Evolutionary conservation across 495 filamentous ascomycete genomes (phyloP), one percentile per base, ranked within the genome.

Genomic region (Lentithecium fluviatile): DNA sequence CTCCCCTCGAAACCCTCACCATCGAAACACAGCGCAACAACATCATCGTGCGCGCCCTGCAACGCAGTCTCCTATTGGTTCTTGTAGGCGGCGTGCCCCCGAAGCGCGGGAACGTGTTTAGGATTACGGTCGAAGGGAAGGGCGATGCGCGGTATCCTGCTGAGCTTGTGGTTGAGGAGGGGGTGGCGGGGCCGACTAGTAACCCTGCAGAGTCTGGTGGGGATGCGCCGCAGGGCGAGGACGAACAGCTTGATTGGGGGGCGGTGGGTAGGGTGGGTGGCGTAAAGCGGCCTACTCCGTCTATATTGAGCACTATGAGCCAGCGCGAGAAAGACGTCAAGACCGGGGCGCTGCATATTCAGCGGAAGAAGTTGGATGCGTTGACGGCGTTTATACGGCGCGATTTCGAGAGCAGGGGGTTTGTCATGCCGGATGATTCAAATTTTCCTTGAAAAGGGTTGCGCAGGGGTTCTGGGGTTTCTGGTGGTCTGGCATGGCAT

Each of bases 281-380:
- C n/a, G 12, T 1, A 48, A 65, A 60, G 34, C 32, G 42, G 43
- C 60, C 60, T 17, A 13, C 62, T 12, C 32, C 62, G 13, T 62
- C 62, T 11, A 59, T 65, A 11, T 24, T 43, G 15, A 69, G 66
- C 54, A 34, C 37, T n/a, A 56, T 65, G 62, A 67, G 66, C 60
- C 62, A 69, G 36, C 56, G 57, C 24, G 63, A 70, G 26, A 70
- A 68, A 43, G 73, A 71, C 59, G 48, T 71, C 25, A 67, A 64
- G 32, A 29, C 52, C 15, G 70, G 72, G 20, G 60, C 62, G 1
- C 56, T 76, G 3, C 67, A 69, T 26, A 67, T 76, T 40, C 73
- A 76, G 45, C 65, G 70, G 34, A 74, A 70, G 66, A 76, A 73
- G 65, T 24, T 73, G n/a, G 73, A 75, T 46, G 71, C 71, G 6